Evolutionary conservation across 441 rosid genomes (phyloP).

Genomic region (Hura crepitans): DNA sequence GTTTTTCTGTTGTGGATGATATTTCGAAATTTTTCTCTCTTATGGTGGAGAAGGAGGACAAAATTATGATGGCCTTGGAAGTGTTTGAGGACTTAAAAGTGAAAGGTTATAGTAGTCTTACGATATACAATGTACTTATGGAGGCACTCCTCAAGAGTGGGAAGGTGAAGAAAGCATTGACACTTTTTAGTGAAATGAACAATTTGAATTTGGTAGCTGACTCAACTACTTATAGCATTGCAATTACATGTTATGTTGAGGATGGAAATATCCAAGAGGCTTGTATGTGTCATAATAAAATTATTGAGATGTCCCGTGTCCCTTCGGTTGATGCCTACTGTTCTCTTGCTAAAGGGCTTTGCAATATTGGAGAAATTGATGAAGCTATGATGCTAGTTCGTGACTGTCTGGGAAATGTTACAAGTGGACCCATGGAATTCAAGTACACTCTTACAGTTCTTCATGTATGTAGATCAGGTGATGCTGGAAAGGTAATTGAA

Average conservation of each 20-base stretch:
- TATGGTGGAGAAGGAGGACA: slow-evolving; percentile 46
- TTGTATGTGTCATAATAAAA: slow-evolving; percentile 58
- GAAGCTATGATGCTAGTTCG: slow-evolving; percentile 75
- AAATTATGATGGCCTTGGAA: slow-evolving; percentile 46
- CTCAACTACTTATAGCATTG: slow-evolving; percentile 52
- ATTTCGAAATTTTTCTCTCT: slow-evolving; percentile 54
- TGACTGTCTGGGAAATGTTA: slow-evolving; percentile 69
- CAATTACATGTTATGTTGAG: slow-evolving; percentile 30
- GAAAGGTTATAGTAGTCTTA: slow-evolving; percentile 54
- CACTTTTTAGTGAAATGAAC: slow-evolving; percentile 55
- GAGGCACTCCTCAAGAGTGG: slow-evolving; percentile 50
- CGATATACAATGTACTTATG: slow-evolving; percentile 63
- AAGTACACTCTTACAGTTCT: slow-evolving; percentile 56
- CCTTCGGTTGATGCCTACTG: slow-evolving; percentile 65
- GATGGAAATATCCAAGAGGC: slow-evolving; percentile 22
- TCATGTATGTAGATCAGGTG: slow-evolving; percentile 54
- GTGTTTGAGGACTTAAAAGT: slow-evolving; percentile 53
- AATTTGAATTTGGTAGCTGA: slow-evolving; percentile 44
- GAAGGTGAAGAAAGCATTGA: slow-evolving; percentile 49
- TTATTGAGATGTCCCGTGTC: slow-evolving; percentile 59
- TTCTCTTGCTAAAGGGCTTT: slow-evolving; percentile 65
- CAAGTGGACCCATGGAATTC: slow-evolving; percentile 71
- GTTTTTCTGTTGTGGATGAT: slow-evolving; percentile 51
- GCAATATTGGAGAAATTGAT: slow-evolving; percentile 77
- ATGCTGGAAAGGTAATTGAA: slow-evolving; percentile 54